These are phyloP conservation scores for Leccinum subtestaceum DNA, from an alignment of 768 basidiomycete genomes.

Conservation along the genomic window DNA sequence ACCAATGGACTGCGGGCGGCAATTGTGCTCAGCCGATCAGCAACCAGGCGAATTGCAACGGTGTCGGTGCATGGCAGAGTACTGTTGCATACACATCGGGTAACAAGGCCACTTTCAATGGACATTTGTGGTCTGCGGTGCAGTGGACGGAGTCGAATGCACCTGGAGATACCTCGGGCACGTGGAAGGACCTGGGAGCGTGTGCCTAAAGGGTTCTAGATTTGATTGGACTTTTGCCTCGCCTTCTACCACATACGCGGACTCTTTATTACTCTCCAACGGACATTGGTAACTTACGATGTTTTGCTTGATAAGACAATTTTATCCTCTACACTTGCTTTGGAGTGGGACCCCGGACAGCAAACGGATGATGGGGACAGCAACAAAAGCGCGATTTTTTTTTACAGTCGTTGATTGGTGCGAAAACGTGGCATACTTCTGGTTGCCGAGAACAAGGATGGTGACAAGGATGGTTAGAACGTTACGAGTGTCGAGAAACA, in stretches of 20 bases:
- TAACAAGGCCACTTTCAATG: slow-evolving; percentile 13
- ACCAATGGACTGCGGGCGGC: slow-evolving; percentile 15
- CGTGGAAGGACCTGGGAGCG: slow-evolving; percentile 23
- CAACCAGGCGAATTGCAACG: slow-evolving; percentile 24
- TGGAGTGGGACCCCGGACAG: not conserved
- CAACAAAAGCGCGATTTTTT: not conserved
- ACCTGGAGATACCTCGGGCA: slow-evolving; percentile 27
- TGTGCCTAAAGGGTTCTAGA: slow-evolving; percentile 11
- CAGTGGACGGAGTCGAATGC: slow-evolving; percentile 23
- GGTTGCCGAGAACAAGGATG: not conserved
- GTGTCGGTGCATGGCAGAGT: slow-evolving; percentile 19
- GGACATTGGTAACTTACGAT: not conserved
- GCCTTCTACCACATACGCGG: not conserved
- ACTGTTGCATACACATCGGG: slow-evolving; percentile 19
- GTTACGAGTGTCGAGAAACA: not conserved
- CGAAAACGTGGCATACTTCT: not conserved
- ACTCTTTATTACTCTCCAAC: not conserved
- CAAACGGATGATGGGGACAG: not conserved
- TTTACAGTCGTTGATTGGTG: not conserved
- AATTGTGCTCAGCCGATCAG: slow-evolving; percentile 20
- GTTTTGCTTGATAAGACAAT: not conserved
- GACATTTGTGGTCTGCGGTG: slow-evolving; percentile 21
- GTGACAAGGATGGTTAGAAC: not conserved
- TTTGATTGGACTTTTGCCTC: not conserved
- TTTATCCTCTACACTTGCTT: not conserved